Base-by-base conservation (phyloP, 2,329 filamentous ascomycete genomes). In the Xylariales sp. region DNA sequence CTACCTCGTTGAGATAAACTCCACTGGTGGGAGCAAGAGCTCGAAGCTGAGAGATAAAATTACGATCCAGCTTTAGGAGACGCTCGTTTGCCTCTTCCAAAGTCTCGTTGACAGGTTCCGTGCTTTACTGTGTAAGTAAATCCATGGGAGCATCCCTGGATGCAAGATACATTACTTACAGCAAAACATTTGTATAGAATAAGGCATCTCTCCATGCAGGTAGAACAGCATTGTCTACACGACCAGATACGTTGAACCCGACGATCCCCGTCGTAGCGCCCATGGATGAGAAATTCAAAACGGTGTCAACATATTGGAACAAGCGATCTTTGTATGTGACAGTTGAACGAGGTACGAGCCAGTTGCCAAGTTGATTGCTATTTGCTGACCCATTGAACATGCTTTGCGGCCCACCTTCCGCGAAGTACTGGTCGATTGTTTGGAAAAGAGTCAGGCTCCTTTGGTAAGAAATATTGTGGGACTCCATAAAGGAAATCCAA, bases 221-320 rank as follows among this genome's bases (percentile, higher is more conserved):
- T 10, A 36, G 33, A 3, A 25, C 33, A 28, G 33, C 33, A 36
- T 36, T 36, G 13, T 36, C 21, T 11, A 28, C 33, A 25, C 17
- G 17, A 6, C 24, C 33, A 10, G 33, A 36, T 2, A 36, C 33
- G 15, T 36, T 36, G 21, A 36, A 33, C 14, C 31, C 31, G 4
- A 20, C n/a, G 10, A 20, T 33, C 10, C 31, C 17, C 12, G 24
- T 10, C 13, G 19, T 23, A 20, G 31, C 31, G 8, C 19, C 31
- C 18, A 6, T 23, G 17, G 31, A 18, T 21, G 31, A 18, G 8
- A 18, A 15, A 3, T 12, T 13, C 14, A 33, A 20, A 5, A 33
- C 5, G n/a, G 31, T 20, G 11, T 33, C 31, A 33, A 21, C 24
- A 8, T 14, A 33, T 10, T 18, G 18, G n/a, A 18, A 5, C 11